Conservation (phyloP, 495 filamentous ascomycete genomes). For the Amorphotheca resinae region DNA sequence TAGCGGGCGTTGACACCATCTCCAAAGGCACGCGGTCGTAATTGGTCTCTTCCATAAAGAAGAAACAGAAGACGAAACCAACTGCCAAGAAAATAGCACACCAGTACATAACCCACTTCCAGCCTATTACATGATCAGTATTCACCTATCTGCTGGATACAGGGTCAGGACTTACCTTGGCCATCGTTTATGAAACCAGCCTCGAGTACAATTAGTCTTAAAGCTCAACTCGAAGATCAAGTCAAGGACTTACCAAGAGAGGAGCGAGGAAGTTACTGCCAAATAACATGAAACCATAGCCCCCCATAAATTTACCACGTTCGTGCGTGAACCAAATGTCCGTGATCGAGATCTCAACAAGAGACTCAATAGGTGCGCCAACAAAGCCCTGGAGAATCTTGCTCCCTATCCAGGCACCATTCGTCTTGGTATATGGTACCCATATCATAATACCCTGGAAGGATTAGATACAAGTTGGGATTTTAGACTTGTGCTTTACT, state of each 20-base stretch:
- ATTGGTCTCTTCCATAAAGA: constrained; percentile 62
- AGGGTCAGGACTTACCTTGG: constrained; percentile 2
- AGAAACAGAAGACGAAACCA: constrained; percentile 46
- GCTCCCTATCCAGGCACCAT: constrained; percentile 43
- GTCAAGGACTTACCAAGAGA: constrained; percentile 29
- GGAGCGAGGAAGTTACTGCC: constrained; percentile 56
- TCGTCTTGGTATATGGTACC: constrained; percentile 22
- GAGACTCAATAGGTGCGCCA: constrained; percentile 49
- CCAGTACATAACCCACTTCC: constrained; percentile 54
- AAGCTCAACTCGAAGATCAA: neutral
- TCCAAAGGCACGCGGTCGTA: constrained; percentile 33
- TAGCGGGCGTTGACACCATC: constrained; percentile 14
- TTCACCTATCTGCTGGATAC: neutral
- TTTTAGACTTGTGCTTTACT: constrained; percentile 18
- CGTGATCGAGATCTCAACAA: constrained; percentile 47
- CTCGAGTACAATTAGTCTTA: neutral
- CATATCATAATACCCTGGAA: constrained; percentile 8
- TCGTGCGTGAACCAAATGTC: constrained; percentile 60
- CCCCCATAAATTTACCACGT: constrained; percentile 49
- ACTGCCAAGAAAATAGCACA: constrained; percentile 47
- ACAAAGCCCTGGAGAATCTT: constrained; percentile 52
- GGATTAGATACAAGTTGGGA: neutral
- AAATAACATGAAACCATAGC: constrained; percentile 49
- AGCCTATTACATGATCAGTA: constrained; percentile 29
- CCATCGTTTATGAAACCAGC: constrained; percentile 54